phyloP scores from a whole-genome alignment of 116 monocot genomes.

The Papilionanthe hybrid region DNA sequence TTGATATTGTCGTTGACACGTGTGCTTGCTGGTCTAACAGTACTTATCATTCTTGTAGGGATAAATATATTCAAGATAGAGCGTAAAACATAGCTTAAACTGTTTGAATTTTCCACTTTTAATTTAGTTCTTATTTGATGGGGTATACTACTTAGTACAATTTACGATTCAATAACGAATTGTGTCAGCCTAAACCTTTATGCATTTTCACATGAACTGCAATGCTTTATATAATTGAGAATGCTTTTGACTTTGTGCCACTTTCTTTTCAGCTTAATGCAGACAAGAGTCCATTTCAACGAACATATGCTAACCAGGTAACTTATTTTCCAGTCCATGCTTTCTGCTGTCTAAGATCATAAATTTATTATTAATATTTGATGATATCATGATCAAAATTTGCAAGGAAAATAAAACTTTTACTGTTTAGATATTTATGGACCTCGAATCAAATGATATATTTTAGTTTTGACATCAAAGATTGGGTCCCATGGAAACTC shows the following conservation, averaged over 20 bases:
- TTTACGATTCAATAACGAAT: not conserved
- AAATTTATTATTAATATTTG: not conserved
- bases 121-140: not conserved
- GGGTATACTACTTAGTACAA: not conserved
- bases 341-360: not conserved
- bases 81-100: not conserved
- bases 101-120: not conserved
- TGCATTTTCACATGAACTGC: not conserved
- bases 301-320: slow-evolving; percentile 97
- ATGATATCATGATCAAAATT: not conserved
- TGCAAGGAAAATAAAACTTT: not conserved
- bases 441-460: not conserved
- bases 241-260: slow-evolving; percentile 15
- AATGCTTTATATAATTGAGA: not conserved
- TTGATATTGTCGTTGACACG: not conserved
- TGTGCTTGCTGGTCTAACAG: not conserved
- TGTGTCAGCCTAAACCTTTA: no score
- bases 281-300: slow-evolving; percentile 96
- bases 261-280: slow-evolving; percentile 78
- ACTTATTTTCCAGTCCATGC: not conserved
- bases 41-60: not conserved
- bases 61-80: not conserved
- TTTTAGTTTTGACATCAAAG: not conserved
- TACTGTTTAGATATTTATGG: not conserved
- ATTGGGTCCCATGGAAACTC: not conserved